Base-by-base conservation (phyloP, 225 moss, liverwort and hornwort species). In the Pseudisothecium myosuroides region DNA sequence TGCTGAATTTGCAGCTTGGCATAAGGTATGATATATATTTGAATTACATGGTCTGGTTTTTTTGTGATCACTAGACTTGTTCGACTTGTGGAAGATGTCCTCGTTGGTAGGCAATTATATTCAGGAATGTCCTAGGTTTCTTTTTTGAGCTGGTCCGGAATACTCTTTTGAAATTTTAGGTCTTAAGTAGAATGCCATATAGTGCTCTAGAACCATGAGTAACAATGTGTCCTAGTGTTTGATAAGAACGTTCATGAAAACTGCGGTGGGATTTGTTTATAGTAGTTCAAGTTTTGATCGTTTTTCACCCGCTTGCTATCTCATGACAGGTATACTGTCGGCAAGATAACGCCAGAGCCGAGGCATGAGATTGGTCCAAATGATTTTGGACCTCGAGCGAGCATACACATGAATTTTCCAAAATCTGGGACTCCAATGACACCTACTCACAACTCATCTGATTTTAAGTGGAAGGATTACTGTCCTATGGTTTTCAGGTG, bases 401-500 rank as follows among this genome's bases (percentile, higher is more conserved):
- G 97, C 91, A 91, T 99, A 89, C 95, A 94, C 88, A 96, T 99
- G 90, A 99, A 96, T 91, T 99, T 99, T 75, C 99, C 99, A 2
- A 96, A 89, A 89, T 94, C 91, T 89, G 99, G 99, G 83, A 97
- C 97, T 58, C 89, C 97, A 41, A 89, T 94, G 80, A 99, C 99
- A 71, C 99, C 99, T 54, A 95, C 96, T 84, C 99, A 99, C 91
- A 96, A 90, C 69, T 96, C 99, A 61, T 95, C 94, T 82, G 97
- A 97, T 93, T 99, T 99, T 87, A 97, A 93, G 92, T 99, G 99
- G 99, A 99, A 99, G 90, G 99, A 99, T 86, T 99, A 99, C 83
- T 99, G 99, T 87, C 99, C 99, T 15, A 95, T 95, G 96, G 99
- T 99, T 90, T 99, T 99, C 96, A 99, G 99, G 99, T 98, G 27